Conservation (phyloP, 176 grass and related monocot genomes). For the Triticum timopheevii region DNA sequence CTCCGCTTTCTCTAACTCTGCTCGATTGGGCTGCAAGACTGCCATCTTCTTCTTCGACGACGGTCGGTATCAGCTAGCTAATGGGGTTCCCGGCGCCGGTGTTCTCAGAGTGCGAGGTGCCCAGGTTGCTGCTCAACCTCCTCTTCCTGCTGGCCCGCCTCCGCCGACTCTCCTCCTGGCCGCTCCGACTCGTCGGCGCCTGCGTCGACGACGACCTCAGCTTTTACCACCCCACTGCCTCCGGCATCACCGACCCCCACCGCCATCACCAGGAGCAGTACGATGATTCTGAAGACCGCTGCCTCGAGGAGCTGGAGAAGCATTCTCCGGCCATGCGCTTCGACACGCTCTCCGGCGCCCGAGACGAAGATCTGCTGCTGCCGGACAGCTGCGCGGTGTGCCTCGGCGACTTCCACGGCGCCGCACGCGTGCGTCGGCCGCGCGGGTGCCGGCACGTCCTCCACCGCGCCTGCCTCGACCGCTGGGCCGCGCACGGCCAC, state of each 20-base stretch:
- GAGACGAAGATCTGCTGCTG: not conserved
- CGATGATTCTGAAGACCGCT: too few relatives aligned
- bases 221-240: not conserved
- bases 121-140: slow-evolving; percentile 46
- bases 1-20: not conserved
- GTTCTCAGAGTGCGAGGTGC: slow-evolving; percentile 48
- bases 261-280: not conserved
- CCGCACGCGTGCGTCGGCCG: slow-evolving; percentile 62
- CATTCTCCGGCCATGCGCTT: slow-evolving; percentile 61
- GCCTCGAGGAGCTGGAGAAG: slow-evolving; percentile 31
- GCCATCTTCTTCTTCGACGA: too few relatives aligned
- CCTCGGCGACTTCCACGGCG: slow-evolving; percentile 64
- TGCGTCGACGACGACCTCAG: not conserved
- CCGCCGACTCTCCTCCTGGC: slow-evolving; percentile 47
- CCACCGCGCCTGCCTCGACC: slow-evolving; percentile 77
- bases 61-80: not conserved
- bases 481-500: slow-evolving; percentile 64
- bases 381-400: slow-evolving; percentile 61
- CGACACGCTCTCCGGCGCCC: slow-evolving; percentile 28
- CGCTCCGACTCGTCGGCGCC: slow-evolving; percentile 53
- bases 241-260: not conserved
- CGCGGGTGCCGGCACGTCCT: slow-evolving; percentile 71
- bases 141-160: slow-evolving; percentile 55
- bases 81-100: slow-evolving; percentile 68
- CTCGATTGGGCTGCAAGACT: too few relatives aligned